A percentile compares a stretch with the other conserved stretches of the same genome.
Evolutionary conservation across 306 rosid species (phyloP).

Genomic region (Corylus avellana): DNA sequence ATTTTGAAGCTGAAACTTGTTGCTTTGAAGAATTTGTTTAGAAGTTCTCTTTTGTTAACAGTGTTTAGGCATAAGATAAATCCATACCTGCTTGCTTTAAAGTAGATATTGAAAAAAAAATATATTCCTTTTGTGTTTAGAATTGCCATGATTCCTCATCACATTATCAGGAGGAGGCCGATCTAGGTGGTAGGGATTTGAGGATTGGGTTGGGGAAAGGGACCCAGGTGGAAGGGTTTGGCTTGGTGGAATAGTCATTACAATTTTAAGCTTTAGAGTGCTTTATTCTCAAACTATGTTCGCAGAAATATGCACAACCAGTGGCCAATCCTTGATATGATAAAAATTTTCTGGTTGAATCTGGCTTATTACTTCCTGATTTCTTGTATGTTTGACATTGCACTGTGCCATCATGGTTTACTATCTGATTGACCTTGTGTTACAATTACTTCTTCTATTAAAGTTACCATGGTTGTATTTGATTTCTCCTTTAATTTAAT

Average conservation of each 20-base stretch:
- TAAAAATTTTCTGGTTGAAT: background rate
- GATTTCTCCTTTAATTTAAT: constrained; percentile 14
- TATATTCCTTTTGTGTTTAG: background rate
- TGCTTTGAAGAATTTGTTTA: background rate
- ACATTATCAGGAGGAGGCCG: background rate
- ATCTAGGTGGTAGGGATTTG: background rate
- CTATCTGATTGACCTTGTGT: background rate
- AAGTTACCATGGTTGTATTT: background rate
- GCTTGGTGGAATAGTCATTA: background rate
- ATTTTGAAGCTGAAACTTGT: background rate
- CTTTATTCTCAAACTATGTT: background rate
- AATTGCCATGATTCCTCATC: background rate
- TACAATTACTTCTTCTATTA: background rate
- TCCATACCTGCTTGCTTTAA: background rate
- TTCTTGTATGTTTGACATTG: background rate
- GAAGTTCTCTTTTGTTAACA: background rate
- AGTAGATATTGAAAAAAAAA: background rate
- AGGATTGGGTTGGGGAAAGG: constrained; percentile 1
- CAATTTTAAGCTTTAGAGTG: background rate
- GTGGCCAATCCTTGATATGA: background rate
- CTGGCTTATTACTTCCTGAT: background rate
- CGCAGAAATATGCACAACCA: background rate
- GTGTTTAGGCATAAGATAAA: background rate
- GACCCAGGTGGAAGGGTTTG: background rate
- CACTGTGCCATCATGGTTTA: background rate